Evolutionary conservation across 2,329 filamentous ascomycete species (phyloP), one percentile per base, ranked within the genome.

Genomic region (Aureobasidium namibiae): DNA sequence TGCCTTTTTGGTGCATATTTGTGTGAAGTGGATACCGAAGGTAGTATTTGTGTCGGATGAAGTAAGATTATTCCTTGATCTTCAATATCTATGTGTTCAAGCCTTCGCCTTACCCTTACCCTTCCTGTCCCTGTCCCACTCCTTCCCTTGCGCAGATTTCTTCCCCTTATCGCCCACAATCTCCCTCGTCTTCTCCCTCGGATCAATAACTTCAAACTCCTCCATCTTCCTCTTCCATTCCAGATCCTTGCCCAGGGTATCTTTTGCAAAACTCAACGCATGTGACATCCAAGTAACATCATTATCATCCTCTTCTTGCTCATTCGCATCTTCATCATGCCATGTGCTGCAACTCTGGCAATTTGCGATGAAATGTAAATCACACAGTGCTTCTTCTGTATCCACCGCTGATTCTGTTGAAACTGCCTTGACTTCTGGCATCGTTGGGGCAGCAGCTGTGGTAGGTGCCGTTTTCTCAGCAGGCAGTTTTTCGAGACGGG

Each of bases 341-440:
- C 92, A 96, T 0, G 87, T 83, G 61, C 83, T 85, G 72, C 94
- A 97, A 45, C 90, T 96, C 70, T 96, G 90, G 72, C 94, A 99
- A 67, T 95, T 89, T 50, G 88, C 89, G 63, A 99, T 95, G 72
- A 97, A 99, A 71, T 99, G 94, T 36, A 99, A 76, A 71, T 97
- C 94, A 69, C 94, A 99, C 4, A 95, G 79, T 52, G 81, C 81
- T 2, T 84, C 86, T 70, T 95, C 90, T 39, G 88, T 84, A 2
- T 86, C 86, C 18, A 80, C 79, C 62, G 69, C 72, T 33, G 75
- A 71, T 23, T 59, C 38, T 61, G 39, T 24, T 18, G 39, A 23
- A 2, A 10, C 34, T 26, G 26, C 52, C n/a, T 58, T 45, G 21
- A 33, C 49, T 34, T 46, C 34, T 26, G 31, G 56, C 26, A 41